A percentile compares a stretch with the other conserved stretches of the same genome.
Evolutionary conservation across 768 basidiomycete genomes (phyloP).

Genomic region (Pilatotrama ljubarskyi): DNA sequence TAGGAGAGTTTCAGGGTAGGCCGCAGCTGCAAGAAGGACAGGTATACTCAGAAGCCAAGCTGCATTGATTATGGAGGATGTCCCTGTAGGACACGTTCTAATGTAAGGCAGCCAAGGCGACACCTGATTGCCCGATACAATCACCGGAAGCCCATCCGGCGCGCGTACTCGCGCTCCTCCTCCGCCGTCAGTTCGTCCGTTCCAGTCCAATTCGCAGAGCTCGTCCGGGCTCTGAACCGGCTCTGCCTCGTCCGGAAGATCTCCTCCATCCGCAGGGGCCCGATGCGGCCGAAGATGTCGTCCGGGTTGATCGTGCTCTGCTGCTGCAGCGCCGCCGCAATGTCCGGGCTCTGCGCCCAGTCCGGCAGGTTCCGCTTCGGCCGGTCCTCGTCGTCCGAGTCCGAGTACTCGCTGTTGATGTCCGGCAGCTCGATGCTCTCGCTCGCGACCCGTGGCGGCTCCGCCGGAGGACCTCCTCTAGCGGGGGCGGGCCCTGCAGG

Average conservation of each 20-base stretch:
- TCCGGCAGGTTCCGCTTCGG: slow-evolving; percentile 70
- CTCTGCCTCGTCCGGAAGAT: slow-evolving; percentile 80
- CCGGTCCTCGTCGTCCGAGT: slow-evolving; percentile 82
- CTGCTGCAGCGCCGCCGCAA: slow-evolving; percentile 72
- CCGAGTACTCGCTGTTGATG: slow-evolving; percentile 95
- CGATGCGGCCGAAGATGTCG: slow-evolving; percentile 89
- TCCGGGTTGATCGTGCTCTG: slow-evolving; percentile 90
- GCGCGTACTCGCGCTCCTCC: slow-evolving; percentile 86
- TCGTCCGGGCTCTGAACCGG: slow-evolving; percentile 85
- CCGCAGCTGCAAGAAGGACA: too few species aligned
- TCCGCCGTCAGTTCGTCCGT: slow-evolving; percentile 81
- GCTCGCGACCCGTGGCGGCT: slow-evolving; percentile 45
- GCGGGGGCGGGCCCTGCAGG: slow-evolving; percentile 36
- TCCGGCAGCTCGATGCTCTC: slow-evolving; percentile 92
- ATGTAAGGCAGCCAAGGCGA: too few species aligned
- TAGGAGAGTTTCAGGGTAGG: too few species aligned
- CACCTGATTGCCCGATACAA: background rate
- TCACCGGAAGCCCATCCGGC: slow-evolving; percentile 82
- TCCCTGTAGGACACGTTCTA: too few species aligned
- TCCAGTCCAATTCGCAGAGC: slow-evolving; percentile 96
- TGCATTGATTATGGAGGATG: too few species aligned
- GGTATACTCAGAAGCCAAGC: too few species aligned
- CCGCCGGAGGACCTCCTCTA: slow-evolving; percentile 37
- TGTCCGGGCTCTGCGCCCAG: slow-evolving; percentile 92
- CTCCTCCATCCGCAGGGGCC: slow-evolving; percentile 89